These are phyloP conservation scores for Kodamaea neixiangensis DNA, from an alignment of 805 yeast genomes.

Conservation along the genomic window DNA sequence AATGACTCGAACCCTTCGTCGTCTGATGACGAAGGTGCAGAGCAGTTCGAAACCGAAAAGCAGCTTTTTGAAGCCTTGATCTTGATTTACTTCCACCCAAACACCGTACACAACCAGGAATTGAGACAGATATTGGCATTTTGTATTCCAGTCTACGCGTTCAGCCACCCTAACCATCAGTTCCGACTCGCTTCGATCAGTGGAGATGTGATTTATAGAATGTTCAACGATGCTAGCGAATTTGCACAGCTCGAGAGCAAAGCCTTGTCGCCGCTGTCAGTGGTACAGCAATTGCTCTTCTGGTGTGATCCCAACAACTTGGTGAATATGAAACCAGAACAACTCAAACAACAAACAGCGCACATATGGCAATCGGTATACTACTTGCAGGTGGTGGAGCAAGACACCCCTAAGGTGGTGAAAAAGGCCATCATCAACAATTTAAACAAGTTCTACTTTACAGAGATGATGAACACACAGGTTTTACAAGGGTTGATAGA, in stretches of 20 bases:
- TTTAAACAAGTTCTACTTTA: conserved; percentile 47
- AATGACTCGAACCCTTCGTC: conserved; percentile 39
- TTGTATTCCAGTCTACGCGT: conserved; percentile 86
- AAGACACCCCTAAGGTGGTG: conserved; percentile 50
- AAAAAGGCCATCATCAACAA: conserved; percentile 55
- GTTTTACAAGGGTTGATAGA: conserved; percentile 34
- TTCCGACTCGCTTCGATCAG: conserved; percentile 61
- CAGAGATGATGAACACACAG: conserved; percentile 29
- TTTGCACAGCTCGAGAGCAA: conserved; percentile 36
- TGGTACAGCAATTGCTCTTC: conserved; percentile 69
- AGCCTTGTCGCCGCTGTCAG: conserved; percentile 34
- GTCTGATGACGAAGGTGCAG: conserved; percentile 15
- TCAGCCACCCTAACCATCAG: conserved; percentile 74
- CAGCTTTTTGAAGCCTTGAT: conserved; percentile 67
- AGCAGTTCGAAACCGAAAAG: conserved; percentile 29
- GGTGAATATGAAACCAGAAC: conserved; percentile 49
- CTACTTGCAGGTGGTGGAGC: conserved; percentile 51
- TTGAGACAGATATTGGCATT: conserved; percentile 80
- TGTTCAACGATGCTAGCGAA: conserved; percentile 43
- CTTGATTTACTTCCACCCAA: conserved; percentile 73
- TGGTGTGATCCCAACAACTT: conserved; percentile 84
- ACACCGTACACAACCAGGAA: conserved; percentile 59
- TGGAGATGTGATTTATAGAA: conserved; percentile 63
- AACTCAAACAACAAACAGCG: conserved; percentile 42
- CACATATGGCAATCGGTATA: conserved; percentile 61